Evolutionary conservation across 805 yeast genomes (phyloP).

Genomic region (Torulaspora franciscae): DNA sequence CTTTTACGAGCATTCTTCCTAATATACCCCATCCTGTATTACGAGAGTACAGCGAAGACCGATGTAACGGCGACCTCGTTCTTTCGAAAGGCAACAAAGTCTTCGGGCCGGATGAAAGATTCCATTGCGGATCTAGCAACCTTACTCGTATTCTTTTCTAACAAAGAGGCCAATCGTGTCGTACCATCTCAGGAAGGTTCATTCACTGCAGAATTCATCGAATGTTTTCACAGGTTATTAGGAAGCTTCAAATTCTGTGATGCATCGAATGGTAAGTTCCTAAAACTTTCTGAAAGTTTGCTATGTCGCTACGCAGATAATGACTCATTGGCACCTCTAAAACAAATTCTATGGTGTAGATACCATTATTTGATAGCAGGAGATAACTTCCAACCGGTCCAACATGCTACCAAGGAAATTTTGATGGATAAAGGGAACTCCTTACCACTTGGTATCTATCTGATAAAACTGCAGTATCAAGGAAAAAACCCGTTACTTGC

Average conservation of each 20-base stretch:
- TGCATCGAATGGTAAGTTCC: conserved; percentile 53
- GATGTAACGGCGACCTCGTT: conserved; percentile 41
- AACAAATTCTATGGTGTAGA: conserved; percentile 74
- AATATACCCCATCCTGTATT: conserved; percentile 46
- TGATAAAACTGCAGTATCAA: conserved; percentile 37
- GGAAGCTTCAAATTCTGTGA: conserved; percentile 71
- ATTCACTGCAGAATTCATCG: conserved; percentile 37
- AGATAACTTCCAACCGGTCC: conserved; percentile 57
- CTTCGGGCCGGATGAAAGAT: conserved; percentile 46
- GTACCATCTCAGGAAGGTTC: conserved; percentile 4
- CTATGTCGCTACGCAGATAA: conserved; percentile 41
- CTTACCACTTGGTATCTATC: conserved; percentile 31
- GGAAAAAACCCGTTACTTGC: conserved; percentile 56
- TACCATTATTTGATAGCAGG: conserved; percentile 62
- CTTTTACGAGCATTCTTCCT: conserved; percentile 37
- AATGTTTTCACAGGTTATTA: conserved; percentile 64
- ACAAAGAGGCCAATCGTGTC: background rate
- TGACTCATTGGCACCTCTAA: conserved; percentile 59
- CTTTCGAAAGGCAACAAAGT: conserved; percentile 39
- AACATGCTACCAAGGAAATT: conserved; percentile 51
- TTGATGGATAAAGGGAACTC: conserved; percentile 37
- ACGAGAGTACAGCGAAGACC: conserved; percentile 46
- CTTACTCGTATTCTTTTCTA: conserved; percentile 15
- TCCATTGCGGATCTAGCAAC: conserved; percentile 36
- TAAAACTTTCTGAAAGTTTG: conserved; percentile 53